Evolutionary conservation across 208 protist genomes (phyloP).

Genomic region (Leishmania amazonensis): DNA sequence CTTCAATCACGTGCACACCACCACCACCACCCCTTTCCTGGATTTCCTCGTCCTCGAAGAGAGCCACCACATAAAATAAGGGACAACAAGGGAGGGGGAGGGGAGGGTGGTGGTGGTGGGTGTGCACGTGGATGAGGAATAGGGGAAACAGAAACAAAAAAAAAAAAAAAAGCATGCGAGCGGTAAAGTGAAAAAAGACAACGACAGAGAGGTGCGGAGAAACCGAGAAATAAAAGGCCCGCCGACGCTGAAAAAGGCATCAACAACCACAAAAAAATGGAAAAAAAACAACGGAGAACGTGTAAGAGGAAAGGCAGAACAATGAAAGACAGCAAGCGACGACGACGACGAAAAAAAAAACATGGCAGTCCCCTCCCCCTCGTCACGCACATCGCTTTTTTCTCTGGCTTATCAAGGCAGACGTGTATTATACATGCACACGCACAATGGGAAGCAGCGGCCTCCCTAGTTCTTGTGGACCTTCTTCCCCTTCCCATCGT

Average conservation of each 20-base stretch:
- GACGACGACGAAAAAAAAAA: slow-evolving; percentile 13
- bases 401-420: neutral
- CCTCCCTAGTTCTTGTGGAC: slow-evolving; percentile 40
- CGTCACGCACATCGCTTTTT: neutral
- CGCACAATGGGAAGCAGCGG: neutral
- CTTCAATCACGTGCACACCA: neutral
- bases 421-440: slow-evolving; percentile 2
- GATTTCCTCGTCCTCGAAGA: neutral
- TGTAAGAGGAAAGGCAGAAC: neutral
- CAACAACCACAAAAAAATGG: too few relatives aligned
- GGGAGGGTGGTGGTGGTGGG: neutral
- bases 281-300: neutral
- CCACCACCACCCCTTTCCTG: neutral
- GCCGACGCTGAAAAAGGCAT: neutral
- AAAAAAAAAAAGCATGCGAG: neutral
- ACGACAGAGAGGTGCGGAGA: neutral
- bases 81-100: neutral
- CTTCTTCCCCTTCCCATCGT: slow-evolving; percentile 41
- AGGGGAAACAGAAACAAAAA: neutral
- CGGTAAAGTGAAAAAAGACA: neutral
- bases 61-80: neutral
- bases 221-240: slow-evolving; percentile 8
- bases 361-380: neutral
- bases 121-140: neutral
- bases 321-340: slow-evolving; percentile 2